Conservation (phyloP, 768 basidiomycete genomes). For the Lentinula lateritia region DNA sequence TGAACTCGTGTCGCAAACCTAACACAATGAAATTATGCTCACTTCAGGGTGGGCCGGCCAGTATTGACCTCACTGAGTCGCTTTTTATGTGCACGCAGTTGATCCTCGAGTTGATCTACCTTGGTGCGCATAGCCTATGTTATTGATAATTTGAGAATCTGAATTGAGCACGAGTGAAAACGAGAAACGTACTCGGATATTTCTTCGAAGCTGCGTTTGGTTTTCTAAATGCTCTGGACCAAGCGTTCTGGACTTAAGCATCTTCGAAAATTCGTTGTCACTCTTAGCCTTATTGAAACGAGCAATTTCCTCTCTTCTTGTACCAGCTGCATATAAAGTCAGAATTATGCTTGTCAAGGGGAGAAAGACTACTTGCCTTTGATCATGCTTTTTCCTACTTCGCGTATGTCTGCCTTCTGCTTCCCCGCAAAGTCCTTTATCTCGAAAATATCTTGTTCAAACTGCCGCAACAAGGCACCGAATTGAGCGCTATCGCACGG, state of each 20-base stretch:
- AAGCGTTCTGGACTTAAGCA: conserved; percentile 69
- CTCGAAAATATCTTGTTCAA: conserved; percentile 47
- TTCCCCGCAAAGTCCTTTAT: conserved; percentile 38
- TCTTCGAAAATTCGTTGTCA: conserved; percentile 75
- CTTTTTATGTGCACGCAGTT: conserved; percentile 66
- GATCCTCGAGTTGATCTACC: conserved; percentile 74
- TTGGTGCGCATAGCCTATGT: conserved; percentile 62
- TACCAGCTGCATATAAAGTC: conserved; percentile 40
- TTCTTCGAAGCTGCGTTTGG: conserved; percentile 68
- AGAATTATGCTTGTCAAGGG: conserved; percentile 21
- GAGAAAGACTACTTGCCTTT: conserved; percentile 42
- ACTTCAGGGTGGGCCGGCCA: conserved; percentile 62
- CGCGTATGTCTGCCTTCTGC: conserved; percentile 39
- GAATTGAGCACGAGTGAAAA: neutral
- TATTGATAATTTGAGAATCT: conserved; percentile 5
- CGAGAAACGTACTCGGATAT: conserved; percentile 52
- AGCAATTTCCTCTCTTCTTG: conserved; percentile 76
- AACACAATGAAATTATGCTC: conserved; percentile 15
- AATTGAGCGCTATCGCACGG: conserved; percentile 49
- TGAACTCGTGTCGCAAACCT: neutral
- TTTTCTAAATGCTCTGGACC: conserved; percentile 86
- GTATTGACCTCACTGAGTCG: conserved; percentile 55
- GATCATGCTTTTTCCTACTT: conserved; percentile 60
- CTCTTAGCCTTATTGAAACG: conserved; percentile 74
- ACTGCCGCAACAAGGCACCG: conserved; percentile 38